Evolutionary conservation across 192 early-diverging fungal species (phyloP).

Genomic region (Paraglomus brasilianum): DNA sequence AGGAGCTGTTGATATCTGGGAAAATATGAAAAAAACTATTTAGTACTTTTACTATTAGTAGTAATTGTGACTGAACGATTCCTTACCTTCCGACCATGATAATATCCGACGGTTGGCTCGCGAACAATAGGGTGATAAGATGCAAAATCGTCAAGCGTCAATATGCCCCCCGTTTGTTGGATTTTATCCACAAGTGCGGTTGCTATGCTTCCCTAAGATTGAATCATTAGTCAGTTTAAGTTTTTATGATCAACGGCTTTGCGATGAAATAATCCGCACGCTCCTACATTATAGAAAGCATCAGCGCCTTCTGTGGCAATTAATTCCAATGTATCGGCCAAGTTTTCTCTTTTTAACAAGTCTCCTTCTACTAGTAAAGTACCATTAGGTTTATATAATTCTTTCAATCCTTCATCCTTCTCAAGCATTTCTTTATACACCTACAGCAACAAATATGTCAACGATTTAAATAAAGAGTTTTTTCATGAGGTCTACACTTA

Average conservation of each 20-base stretch:
- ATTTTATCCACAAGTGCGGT: slow-evolving; percentile 65
- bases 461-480: background rate
- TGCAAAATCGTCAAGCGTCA: slow-evolving; percentile 73
- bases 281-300: slow-evolving; percentile 51
- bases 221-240: slow-evolving; percentile 43
- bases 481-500: background rate
- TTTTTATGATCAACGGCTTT: slow-evolving; percentile 36
- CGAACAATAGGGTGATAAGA: slow-evolving; percentile 63
- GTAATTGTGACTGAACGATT: slow-evolving; percentile 39
- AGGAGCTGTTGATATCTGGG: slow-evolving; percentile 39
- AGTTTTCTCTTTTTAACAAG: slow-evolving; percentile 52
- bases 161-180: slow-evolving; percentile 67
- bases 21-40: too few relatives aligned
- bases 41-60: too few relatives aligned
- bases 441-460: background rate
- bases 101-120: slow-evolving; percentile 62
- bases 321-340: slow-evolving; percentile 62
- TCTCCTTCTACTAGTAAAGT: slow-evolving; percentile 66
- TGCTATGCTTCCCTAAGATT: slow-evolving; percentile 64
- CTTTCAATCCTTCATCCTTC: slow-evolving; percentile 38
- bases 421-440: slow-evolving; percentile 28
- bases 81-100: slow-evolving; percentile 75
- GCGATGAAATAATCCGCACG: slow-evolving; percentile 33
- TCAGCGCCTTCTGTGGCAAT: slow-evolving; percentile 62
- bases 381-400: slow-evolving; percentile 73